These are phyloP conservation scores for Sporodiniella umbellata DNA, from an alignment of 371 early-diverging fungal genomes.

Conservation along the genomic window DNA sequence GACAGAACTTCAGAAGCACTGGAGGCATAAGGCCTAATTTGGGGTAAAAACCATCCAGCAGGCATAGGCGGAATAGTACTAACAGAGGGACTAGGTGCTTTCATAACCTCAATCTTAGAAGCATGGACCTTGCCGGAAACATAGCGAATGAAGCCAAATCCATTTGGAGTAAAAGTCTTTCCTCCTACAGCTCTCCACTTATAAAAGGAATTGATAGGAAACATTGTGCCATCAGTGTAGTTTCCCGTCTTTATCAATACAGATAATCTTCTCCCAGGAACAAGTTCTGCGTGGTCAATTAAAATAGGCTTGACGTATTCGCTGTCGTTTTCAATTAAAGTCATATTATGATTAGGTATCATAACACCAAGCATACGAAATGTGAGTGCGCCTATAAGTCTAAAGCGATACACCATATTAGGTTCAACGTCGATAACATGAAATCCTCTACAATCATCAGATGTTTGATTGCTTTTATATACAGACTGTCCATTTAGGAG, in stretches of 20 bases:
- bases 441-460: slow-evolving; percentile 26
- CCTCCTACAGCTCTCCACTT: neutral
- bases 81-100: neutral
- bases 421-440: slow-evolving; percentile 21
- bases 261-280: slow-evolving; percentile 37
- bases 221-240: slow-evolving; percentile 11
- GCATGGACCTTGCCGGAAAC: neutral
- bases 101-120: neutral
- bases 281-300: slow-evolving; percentile 26
- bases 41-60: slow-evolving; percentile 7
- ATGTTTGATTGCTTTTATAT: neutral
- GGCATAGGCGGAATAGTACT: neutral
- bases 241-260: slow-evolving; percentile 27
- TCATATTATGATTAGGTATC: slow-evolving; percentile 28
- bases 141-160: slow-evolving; percentile 17
- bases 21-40: slow-evolving; percentile 2
- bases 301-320: slow-evolving; percentile 24
- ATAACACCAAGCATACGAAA: slow-evolving; percentile 32
- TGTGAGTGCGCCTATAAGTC: slow-evolving; percentile 32
- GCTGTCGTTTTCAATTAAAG: slow-evolving; percentile 41
- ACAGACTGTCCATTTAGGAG: slow-evolving; percentile 34
- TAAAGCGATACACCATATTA: slow-evolving; percentile 29
- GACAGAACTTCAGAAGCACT: neutral
- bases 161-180: slow-evolving; percentile 7
- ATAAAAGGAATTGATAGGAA: slow-evolving; percentile 20